These are phyloP conservation scores for Aristolochia fimbriata DNA, from an alignment of 164 flowering plant genomes.

Conservation along the genomic window DNA sequence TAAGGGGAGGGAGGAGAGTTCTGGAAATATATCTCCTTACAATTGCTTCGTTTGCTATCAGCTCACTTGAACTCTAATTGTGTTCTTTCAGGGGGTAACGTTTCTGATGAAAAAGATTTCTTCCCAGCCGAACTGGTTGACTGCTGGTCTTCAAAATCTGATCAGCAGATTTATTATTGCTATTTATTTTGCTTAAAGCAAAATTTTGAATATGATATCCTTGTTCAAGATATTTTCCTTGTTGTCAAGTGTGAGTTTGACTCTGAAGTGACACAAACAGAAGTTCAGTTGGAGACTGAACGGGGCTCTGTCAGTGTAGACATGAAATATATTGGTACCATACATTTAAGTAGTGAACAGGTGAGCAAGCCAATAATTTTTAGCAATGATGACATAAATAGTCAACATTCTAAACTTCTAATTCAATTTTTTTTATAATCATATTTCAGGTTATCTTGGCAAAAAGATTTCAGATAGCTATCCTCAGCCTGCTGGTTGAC, in stretches of 20 bases:
- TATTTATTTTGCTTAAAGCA: constrained; percentile 41
- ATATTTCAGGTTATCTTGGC: constrained; percentile 45
- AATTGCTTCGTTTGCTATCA: too few relatives aligned
- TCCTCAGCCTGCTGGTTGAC: constrained; percentile 45
- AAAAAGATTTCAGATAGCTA: constrained; percentile 44
- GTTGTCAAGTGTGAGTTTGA: constrained; percentile 32
- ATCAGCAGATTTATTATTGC: constrained; percentile 28
- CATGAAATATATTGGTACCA: constrained; percentile 31
- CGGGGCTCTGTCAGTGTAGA: constrained; percentile 31
- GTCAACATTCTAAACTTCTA: neutral
- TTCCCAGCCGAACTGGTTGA: constrained; percentile 51
- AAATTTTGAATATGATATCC: constrained; percentile 27
- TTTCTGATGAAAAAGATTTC: constrained; percentile 20
- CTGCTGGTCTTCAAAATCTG: constrained; percentile 5
- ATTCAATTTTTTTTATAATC: neutral
- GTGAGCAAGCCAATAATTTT: constrained; percentile 16
- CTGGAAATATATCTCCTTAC: too few relatives aligned
- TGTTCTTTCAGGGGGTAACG: too few relatives aligned
- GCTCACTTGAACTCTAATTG: too few relatives aligned
- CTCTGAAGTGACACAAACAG: constrained; percentile 20
- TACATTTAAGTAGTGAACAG: constrained; percentile 31
- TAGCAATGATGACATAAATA: neutral
- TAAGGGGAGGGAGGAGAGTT: constrained; percentile 9
- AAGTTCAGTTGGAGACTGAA: constrained; percentile 33
- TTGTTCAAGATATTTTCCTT: constrained; percentile 39